Percentiles rank a stretch among this genome's conserved stretches.
Conservation (phyloP, 78 protist genomes). For the Cyanophora paradoxa region DNA sequence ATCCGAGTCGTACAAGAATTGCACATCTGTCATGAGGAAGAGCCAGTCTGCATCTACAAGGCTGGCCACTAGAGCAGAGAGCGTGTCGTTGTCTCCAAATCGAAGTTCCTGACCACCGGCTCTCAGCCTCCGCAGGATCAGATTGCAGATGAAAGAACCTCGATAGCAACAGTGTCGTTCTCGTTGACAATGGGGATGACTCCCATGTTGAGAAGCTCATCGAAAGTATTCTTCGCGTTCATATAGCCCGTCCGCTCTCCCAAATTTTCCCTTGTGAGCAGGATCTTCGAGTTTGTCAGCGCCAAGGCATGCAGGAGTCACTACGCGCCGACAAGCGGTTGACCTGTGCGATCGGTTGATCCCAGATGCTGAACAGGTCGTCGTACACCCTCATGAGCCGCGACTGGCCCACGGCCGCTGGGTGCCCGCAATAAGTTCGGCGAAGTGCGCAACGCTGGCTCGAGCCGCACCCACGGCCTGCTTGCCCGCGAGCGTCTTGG, state of each 20-base stretch:
- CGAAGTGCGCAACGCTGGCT: no score
- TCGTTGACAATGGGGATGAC: constrained; percentile 49
- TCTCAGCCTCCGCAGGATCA: not conserved
- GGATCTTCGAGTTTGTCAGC: no score
- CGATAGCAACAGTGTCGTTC: constrained; percentile 30
- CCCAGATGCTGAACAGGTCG: constrained; percentile 9
- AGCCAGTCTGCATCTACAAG: constrained; percentile 36
- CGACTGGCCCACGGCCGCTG: constrained; percentile 51
- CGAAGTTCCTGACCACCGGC: no score
- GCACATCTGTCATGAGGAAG: constrained; percentile 49
- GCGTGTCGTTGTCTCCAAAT: constrained; percentile 55
- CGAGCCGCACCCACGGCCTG: no score
- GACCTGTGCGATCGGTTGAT: constrained; percentile 29
- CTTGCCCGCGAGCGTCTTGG: not conserved
- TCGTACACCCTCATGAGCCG: constrained; percentile 35
- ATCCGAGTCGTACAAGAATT: constrained; percentile 23
- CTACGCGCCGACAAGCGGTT: not conserved
- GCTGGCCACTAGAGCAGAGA: constrained; percentile 47
- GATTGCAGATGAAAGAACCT: no score
- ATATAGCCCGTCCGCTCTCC: not conserved
- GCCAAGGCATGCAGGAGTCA: not conserved
- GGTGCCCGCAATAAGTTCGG: no score
- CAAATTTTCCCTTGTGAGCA: constrained; percentile 24
- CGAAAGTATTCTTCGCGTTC: not conserved
- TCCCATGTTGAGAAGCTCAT: constrained; percentile 14